Conservation (phyloP, 768 basidiomycete genomes). For the Boletus patriciae region DNA sequence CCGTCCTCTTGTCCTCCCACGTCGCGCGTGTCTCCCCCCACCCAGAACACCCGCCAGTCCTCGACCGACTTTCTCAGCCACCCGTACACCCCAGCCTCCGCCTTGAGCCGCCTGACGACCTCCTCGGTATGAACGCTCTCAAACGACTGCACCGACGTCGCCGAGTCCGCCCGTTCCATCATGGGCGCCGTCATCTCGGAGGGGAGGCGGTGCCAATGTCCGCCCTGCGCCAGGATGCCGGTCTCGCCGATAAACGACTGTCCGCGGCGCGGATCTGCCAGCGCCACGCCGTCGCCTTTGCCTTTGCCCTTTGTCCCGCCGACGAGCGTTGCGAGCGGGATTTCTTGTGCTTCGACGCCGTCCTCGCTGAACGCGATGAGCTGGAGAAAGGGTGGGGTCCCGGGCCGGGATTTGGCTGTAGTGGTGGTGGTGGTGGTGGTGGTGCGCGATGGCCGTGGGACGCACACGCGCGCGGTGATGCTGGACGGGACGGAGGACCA, state of each 20-base stretch:
- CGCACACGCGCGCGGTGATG: conserved; percentile 53
- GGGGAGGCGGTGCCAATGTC: conserved; percentile 44
- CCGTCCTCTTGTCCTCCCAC: conserved; percentile 30
- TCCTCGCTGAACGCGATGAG: conserved; percentile 66
- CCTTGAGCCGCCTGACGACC: conserved; percentile 43
- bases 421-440: too few relatives aligned
- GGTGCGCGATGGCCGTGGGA: conserved; percentile 24
- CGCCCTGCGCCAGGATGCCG: conserved; percentile 46
- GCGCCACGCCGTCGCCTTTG: conserved; percentile 44
- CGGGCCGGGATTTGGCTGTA: not conserved
- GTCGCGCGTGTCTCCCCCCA: conserved; percentile 55
- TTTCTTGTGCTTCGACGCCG: conserved; percentile 75
- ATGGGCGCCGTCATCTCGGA: conserved; percentile 26
- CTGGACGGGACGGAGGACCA: conserved; percentile 62
- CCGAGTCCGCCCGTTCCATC: conserved; percentile 46
- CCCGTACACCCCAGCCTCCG: conserved; percentile 70
- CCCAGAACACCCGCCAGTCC: conserved; percentile 83
- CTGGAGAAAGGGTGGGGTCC: conserved; percentile 53
- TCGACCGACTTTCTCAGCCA: conserved; percentile 73
- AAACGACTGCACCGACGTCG: conserved; percentile 45
- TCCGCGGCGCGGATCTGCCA: conserved; percentile 47
- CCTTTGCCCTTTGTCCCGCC: conserved; percentile 34
- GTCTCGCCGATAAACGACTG: conserved; percentile 67
- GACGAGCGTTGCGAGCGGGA: conserved; percentile 50
- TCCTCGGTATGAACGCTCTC: conserved; percentile 57